Percentiles rank a stretch among this genome's conserved stretches.
phyloP scores from a whole-genome alignment of 441 rosid genomes.

The Metrosideros polymorpha region DNA sequence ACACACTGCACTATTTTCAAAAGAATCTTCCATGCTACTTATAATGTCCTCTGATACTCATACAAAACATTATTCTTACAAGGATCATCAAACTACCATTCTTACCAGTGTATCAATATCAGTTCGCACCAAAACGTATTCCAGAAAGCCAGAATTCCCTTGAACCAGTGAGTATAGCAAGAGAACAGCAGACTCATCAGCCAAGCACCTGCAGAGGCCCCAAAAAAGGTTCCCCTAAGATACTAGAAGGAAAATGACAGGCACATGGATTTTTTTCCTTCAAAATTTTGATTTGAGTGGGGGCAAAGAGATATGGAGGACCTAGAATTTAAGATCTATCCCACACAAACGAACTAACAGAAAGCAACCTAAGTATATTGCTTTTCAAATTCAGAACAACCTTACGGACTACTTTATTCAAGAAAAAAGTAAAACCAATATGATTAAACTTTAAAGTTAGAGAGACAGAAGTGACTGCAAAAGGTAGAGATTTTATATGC shows the following conservation, averaged over 20 bases:
- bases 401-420: neutral
- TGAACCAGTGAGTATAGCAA: slow-evolving; percentile 89
- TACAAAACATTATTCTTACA: neutral
- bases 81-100: neutral
- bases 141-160: slow-evolving; percentile 95
- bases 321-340: neutral
- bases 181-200: slow-evolving; percentile 84
- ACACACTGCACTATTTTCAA: neutral
- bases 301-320: neutral
- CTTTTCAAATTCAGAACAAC: neutral
- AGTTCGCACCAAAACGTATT: slow-evolving; percentile 92
- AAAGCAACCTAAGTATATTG: neutral
- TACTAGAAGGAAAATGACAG: neutral
- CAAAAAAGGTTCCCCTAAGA: neutral
- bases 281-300: neutral
- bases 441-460: neutral
- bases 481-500: neutral
- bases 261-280: neutral
- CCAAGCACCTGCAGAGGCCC: slow-evolving; percentile 64
- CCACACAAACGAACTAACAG: neutral
- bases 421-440: neutral
- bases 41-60: neutral
- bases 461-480: neutral
- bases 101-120: slow-evolving; percentile 97
- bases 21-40: neutral